A percentile compares a stretch with the other conserved stretches of the same genome.
Evolutionary conservation across 768 basidiomycete genomes (phyloP).

Genomic region (Kwoniella sp.): DNA sequence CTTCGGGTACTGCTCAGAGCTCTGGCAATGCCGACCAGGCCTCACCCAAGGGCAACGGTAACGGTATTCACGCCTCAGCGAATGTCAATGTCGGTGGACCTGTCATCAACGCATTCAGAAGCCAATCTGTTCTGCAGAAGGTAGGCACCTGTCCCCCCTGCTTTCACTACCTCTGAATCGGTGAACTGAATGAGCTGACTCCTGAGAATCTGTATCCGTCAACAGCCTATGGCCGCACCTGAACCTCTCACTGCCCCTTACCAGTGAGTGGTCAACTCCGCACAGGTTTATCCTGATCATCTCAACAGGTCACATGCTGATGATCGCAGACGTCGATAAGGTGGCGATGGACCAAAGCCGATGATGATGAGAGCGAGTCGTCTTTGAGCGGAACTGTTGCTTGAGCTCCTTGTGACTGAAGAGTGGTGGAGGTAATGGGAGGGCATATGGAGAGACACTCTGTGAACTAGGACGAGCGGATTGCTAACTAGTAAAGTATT

Average conservation of each 20-base stretch:
- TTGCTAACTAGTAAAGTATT: background rate
- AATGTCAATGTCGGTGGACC: constrained; percentile 4
- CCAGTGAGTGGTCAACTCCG: constrained; percentile 12
- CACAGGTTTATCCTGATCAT: too few relatives aligned
- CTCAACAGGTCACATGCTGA: background rate
- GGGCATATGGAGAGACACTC: background rate
- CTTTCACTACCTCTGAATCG: background rate
- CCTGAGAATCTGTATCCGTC: too few relatives aligned
- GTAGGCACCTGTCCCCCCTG: background rate
- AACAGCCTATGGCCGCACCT: constrained; percentile 17
- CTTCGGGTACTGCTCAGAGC: constrained; percentile 1
- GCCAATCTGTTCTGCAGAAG: constrained; percentile 11
- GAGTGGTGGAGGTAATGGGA: too few relatives aligned
- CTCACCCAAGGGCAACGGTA: background rate
- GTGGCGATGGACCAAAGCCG: constrained; percentile 20
- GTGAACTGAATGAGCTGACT: background rate
- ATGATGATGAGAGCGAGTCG: constrained; percentile 10
- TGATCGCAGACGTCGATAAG: constrained; percentile 12
- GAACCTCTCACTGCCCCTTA: constrained; percentile 21
- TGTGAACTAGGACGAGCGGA: too few relatives aligned
- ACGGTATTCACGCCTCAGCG: constrained; percentile 7
- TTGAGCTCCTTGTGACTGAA: background rate
- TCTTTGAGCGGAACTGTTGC: constrained; percentile 5
- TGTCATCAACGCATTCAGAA: constrained; percentile 1
- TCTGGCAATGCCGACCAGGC: background rate